Percentiles rank a stretch among this genome's conserved stretches.
Conservation (phyloP, 202 grass and related monocot species). For the Eragrostis tef region DNA sequence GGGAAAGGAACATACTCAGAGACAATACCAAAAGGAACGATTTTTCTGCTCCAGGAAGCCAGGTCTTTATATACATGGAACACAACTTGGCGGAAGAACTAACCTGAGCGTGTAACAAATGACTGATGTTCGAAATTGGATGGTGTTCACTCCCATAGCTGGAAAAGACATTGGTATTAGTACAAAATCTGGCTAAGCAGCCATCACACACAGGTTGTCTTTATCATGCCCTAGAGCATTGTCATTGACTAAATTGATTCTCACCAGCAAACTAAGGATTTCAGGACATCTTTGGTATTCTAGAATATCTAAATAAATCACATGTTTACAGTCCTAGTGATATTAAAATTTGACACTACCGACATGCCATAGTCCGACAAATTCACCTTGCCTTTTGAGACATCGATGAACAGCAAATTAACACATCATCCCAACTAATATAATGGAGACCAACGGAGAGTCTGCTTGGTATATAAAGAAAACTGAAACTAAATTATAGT, state of each 20-base stretch:
- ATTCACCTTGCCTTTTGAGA: not conserved
- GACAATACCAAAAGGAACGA: constrained; percentile 2
- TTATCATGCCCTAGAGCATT: not conserved
- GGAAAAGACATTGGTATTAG: constrained; percentile 51
- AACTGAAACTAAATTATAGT: constrained; percentile 34
- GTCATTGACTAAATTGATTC: not conserved
- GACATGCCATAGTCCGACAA: constrained; percentile 17
- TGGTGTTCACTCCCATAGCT: constrained; percentile 77
- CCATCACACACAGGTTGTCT: not conserved
- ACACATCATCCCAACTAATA: not conserved
- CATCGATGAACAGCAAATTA: constrained; percentile 25
- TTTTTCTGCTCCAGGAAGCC: constrained; percentile 34
- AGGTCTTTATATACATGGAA: constrained; percentile 14
- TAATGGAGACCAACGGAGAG: not conserved
- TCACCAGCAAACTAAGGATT: not conserved
- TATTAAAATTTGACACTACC: not conserved
- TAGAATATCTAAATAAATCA: not conserved
- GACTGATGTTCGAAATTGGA: constrained; percentile 66
- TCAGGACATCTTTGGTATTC: not conserved
- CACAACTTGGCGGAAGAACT: constrained; percentile 39
- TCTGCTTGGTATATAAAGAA: not conserved
- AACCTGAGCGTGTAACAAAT: constrained; percentile 69
- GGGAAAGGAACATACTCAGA: constrained; percentile 13
- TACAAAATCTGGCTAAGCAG: constrained; percentile 3
- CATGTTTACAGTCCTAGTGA: not conserved